Base-by-base conservation (phyloP, 768 basidiomycete genomes). In the Kwoniella newhampshirensis region DNA sequence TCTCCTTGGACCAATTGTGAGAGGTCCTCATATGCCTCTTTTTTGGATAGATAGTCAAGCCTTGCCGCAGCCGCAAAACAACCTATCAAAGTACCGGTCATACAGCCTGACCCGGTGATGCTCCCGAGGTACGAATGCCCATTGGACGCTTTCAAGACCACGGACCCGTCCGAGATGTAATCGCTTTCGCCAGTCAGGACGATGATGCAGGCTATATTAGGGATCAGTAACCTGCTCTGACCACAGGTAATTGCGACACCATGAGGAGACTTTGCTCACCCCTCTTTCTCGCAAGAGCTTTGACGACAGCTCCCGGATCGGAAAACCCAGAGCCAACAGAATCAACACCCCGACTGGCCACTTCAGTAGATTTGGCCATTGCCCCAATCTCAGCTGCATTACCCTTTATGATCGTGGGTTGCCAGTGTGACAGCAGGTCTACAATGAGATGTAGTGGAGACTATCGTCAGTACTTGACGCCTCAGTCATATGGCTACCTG, bases 31-130 rank as follows among this genome's bases (percentile, higher is more conserved):
- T 44, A 44, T 43, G n/a, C 45, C 4, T 40, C 48, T 54, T 57
- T 59, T 64, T 45, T 71, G 53, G 63, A 71, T 40, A 77, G 71
- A n/a, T 76, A 75, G 28, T 75, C 73, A 27, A 82, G 68, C 52
- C 82, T 79, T 11, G 85, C 84, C 1, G 83, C 86, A 3, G 86
- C 90, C 71, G 87, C 89, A 77, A 86, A 92, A 15, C 86, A 83
- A 0, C 90, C 87, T 45, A 94, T 82, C 27, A 82, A 80, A 9
- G 87, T 67, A 25, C 76, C 76, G 1, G 75, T 75, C 74, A 93
- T 84, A 68, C 92, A 97, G 3, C 92, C 92, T 23, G 88, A 88
- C 0, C 92, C 93, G 0, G 93, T 96, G 54, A 97, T 91, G 51
- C 82, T 80, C 0, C 85, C 86, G 7, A 96, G 82, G 23, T 87